A percentile compares a stretch with the other conserved stretches of the same genome.
Conservation (phyloP, 345 rosid genomes). For the Rhodamnia rubescens region DNA sequence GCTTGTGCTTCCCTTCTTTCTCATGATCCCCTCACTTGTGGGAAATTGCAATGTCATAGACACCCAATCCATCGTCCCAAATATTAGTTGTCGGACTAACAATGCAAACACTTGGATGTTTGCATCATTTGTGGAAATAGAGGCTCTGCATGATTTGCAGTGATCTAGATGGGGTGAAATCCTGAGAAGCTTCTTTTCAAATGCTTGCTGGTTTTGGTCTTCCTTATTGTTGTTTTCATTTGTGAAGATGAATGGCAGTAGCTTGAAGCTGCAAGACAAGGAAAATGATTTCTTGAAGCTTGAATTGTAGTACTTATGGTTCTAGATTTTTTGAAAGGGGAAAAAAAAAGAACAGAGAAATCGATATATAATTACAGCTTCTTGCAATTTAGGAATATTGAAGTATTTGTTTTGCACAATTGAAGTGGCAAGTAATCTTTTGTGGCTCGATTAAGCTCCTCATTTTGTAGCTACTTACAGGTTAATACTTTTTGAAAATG, state of each 20-base stretch:
- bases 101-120: not conserved
- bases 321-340: not conserved
- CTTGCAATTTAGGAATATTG: not conserved
- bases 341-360: not conserved
- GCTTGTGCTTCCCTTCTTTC: not conserved
- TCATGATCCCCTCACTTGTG: not conserved
- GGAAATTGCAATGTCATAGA: not conserved
- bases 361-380: not conserved
- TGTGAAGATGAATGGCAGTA: not conserved
- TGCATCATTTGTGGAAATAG: not conserved
- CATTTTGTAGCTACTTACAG: not conserved
- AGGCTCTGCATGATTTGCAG: not conserved
- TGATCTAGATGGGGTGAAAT: not conserved
- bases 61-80: not conserved
- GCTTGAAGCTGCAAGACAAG: not conserved
- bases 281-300: not conserved
- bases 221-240: not conserved
- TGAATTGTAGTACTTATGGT: not conserved
- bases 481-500: conserved; percentile 36
- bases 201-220: not conserved
- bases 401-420: not conserved
- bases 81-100: not conserved
- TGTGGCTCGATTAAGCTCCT: not conserved
- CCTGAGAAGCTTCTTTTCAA: not conserved
- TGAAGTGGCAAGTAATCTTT: not conserved